Conservation (phyloP, 2,329 filamentous ascomycete species). For the Nemania serpens region DNA sequence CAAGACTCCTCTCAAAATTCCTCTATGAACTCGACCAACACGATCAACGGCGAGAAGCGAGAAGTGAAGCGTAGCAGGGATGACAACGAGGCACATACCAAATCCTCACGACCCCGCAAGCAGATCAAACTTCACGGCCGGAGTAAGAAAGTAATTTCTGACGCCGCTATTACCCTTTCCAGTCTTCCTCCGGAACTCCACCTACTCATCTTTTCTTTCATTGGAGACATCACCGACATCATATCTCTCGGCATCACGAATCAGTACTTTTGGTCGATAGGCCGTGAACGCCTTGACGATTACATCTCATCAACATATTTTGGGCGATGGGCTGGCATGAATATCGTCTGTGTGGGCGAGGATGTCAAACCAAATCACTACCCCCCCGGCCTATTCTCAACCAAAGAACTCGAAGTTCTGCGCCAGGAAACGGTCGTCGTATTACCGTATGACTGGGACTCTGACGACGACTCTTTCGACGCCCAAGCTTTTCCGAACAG, state of each 20-base stretch:
- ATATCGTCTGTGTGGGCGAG: conserved; percentile 37
- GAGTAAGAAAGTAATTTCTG: not conserved
- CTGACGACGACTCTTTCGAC: conserved; percentile 3
- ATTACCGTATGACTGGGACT: not conserved
- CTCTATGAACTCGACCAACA: not conserved
- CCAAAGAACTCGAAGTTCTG: conserved; percentile 28
- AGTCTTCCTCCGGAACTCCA: conserved; percentile 22
- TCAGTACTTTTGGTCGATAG: conserved; percentile 20
- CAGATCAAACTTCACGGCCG: not conserved
- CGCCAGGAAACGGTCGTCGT: conserved; percentile 14
- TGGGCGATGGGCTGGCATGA: conserved; percentile 38
- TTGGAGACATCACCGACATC: conserved; percentile 8
- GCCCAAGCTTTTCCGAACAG: conserved; percentile 18
- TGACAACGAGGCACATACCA: not conserved
- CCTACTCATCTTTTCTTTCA: conserved; percentile 17
- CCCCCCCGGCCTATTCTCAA: conserved; percentile 28
- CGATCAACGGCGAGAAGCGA: not conserved
- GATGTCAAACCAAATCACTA: conserved; percentile 23
- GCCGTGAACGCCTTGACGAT: conserved; percentile 6
- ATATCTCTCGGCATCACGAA: conserved; percentile 20
- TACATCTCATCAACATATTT: conserved; percentile 30
- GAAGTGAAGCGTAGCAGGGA: conserved; percentile 5
- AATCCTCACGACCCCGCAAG: conserved; percentile 2
- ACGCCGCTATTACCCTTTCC: conserved; percentile 4
- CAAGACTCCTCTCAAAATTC: not conserved